phyloP scores from a whole-genome alignment of 106 monocot genomes.

The Acorus gramineus region DNA sequence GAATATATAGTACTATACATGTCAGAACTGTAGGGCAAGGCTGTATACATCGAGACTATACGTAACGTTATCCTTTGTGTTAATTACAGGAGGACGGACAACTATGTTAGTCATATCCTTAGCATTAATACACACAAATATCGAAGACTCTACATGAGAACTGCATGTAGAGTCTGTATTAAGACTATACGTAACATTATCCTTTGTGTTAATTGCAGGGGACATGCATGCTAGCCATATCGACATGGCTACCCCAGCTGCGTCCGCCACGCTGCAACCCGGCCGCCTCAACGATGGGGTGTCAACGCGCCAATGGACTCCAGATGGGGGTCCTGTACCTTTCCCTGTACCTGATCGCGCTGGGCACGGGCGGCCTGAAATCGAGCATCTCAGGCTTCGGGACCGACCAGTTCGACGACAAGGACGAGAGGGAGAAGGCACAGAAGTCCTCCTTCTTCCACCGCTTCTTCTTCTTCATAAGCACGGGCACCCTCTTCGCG shows the following conservation, averaged over 20 bases:
- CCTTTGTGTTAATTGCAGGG: conserved; percentile 22
- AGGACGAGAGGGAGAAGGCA: conserved; percentile 41
- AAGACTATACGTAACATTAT: neutral
- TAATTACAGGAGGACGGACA: too few species aligned
- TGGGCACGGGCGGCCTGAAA: conserved; percentile 69
- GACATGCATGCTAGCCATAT: conserved; percentile 29
- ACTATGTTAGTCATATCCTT: too few species aligned
- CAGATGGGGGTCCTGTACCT: conserved; percentile 44
- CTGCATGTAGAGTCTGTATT: neutral
- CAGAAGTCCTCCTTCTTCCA: conserved; percentile 62
- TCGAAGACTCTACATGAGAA: too few species aligned
- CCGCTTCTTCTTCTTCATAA: conserved; percentile 70
- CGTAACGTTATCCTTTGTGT: too few species aligned
- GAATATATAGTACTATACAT: too few species aligned
- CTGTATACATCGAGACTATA: too few species aligned
- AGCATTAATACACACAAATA: too few species aligned
- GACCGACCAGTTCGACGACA: conserved; percentile 72
- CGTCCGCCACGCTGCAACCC: conserved; percentile 44
- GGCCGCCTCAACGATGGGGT: neutral
- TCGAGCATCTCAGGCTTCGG: conserved; percentile 73
- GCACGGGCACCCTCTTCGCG: conserved; percentile 52
- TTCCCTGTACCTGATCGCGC: conserved; percentile 52
- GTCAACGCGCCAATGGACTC: conserved; percentile 23
- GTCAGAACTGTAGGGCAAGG: too few species aligned
- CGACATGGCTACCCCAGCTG: conserved; percentile 38